Evolutionary conservation across 2,329 filamentous ascomycete species (phyloP), one percentile per base, ranked within the genome.

Genomic region (Xylariaceae sp.): DNA sequence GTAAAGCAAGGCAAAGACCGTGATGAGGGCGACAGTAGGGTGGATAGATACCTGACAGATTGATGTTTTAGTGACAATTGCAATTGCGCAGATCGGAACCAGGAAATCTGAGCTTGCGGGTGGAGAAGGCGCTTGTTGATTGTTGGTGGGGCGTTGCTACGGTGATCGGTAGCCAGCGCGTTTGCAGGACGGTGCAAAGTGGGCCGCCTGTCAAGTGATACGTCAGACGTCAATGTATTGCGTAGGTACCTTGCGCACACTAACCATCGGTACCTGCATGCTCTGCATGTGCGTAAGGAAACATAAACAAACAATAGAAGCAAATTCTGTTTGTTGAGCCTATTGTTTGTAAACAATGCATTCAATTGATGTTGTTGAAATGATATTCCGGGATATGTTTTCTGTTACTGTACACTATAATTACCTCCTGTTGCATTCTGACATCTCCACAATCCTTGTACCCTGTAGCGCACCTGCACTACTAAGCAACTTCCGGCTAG

Each of bases 111-210:
- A 51, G 47, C 49, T 42, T 6, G 55, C 4, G 13, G 11, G 35
- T 44, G 8, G 52, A 45, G 52, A 45, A 57, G 50, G 57, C 50
- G 11, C 57, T 62, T 62, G 62, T 64, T 64, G 60, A 62, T 60
- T 62, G 50, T 58, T 56, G 51, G 57, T 48, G 10, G 51, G 45
- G 13, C 10, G 53, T 64, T 57, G 60, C 62, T 53, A 53, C 11
- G 13, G 62, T 60, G 62, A 64, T 60, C 35, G 34, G 6, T 1
- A 47, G 10, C 58, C 13, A 8, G 2, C 23, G 23, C 55, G 50
- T 47, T 44, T 50, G 1, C n/a, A n/a, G n/a, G 35, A 35, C 37
- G 55, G 53, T 5, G 54, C 15, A 11, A 3, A 13, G 55, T 53
- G 57, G 53, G 51, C n/a, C 3, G 2, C 11, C 23, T 1, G 42